Conservation (phyloP, 169 alveolate genomes). For the Eimeria necatrix region DNA sequence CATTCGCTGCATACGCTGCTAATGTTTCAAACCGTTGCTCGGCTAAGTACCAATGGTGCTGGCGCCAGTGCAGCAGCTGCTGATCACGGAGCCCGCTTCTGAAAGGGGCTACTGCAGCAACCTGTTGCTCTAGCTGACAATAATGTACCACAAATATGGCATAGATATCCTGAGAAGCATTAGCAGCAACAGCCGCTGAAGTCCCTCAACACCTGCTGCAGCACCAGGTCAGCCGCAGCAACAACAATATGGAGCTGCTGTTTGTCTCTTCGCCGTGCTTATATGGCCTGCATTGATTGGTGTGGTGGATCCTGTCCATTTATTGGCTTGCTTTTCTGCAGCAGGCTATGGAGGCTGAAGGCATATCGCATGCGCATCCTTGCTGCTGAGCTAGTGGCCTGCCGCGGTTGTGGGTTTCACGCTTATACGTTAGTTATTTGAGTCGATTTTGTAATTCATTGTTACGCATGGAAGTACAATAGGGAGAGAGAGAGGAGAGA, state of each 20-base stretch:
- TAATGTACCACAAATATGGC: background rate
- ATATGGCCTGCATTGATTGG: background rate
- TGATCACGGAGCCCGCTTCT: background rate
- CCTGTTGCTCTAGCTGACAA: constrained; percentile 7
- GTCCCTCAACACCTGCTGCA: background rate
- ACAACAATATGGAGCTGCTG: background rate
- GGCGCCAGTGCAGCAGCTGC: constrained; percentile 1
- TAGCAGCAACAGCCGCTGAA: background rate
- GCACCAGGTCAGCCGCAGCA: constrained; percentile 8
- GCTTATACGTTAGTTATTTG: no score
- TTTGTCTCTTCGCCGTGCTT: background rate
- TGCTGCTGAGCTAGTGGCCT: background rate
- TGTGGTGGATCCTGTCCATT: background rate
- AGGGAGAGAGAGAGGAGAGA: no score
- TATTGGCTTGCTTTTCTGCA: background rate
- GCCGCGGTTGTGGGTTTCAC: background rate
- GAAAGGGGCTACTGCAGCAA: constrained; percentile 13
- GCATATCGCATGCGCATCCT: background rate
- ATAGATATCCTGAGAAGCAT: background rate
- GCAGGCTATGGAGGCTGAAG: background rate
- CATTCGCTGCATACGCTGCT: background rate
- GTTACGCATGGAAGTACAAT: no score
- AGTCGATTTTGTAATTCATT: no score
- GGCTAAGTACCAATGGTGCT: constrained; percentile 49
- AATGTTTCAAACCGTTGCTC: background rate